Evolutionary conservation across 345 rosid species (phyloP), one percentile per base, ranked within the genome.

Genomic region (Salix dunnii): DNA sequence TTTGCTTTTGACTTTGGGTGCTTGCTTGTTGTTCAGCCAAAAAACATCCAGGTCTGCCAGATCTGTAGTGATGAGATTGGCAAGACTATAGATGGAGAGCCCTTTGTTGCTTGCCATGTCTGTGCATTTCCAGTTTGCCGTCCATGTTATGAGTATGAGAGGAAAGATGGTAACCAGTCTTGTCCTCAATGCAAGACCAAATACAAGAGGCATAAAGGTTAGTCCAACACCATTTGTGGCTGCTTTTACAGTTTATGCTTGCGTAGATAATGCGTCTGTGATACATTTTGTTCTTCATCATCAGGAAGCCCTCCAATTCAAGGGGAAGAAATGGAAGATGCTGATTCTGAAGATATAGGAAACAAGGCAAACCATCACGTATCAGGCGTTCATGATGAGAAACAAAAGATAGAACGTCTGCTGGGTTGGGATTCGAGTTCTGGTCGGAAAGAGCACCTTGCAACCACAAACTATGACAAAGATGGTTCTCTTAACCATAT

Each of bases 161-260:
- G 85, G 76, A 82, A 79, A 79, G 87, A 85, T 30, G 87, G 87
- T 20, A 85, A 73, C 58, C 87, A 79, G 60, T 77, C 81, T 70
- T 85, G 87, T 38, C 85, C 85, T 51, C 85, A 85, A 74, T 85
- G 87, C 81, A 82, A 82, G 78, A 85, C 87, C 66, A 82, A 76
- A 71, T 85, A 79, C 81, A 82, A 81, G 76, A 80, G 83, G 53
- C 85, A 73, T 68, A 82, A 83, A 68, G 86, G 86, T 83, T 73
- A 27, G 70, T 67, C 14, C 23, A 12, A 4, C 28, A 20, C 25
- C 71, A 18, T 53, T 78, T 11, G 46, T 40, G 33, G 31, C 53
- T 67, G 18, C 31, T 42, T 30, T 35, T 25, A 33, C 40, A 35
- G 23, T 61, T 20, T 23, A 23, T 31, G 63, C 9, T 9, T 21